A percentile compares a stretch with the other conserved stretches of the same genome.
Conservation (phyloP, 108 stramenopile genomes). For the Conticribra guillardii region DNA sequence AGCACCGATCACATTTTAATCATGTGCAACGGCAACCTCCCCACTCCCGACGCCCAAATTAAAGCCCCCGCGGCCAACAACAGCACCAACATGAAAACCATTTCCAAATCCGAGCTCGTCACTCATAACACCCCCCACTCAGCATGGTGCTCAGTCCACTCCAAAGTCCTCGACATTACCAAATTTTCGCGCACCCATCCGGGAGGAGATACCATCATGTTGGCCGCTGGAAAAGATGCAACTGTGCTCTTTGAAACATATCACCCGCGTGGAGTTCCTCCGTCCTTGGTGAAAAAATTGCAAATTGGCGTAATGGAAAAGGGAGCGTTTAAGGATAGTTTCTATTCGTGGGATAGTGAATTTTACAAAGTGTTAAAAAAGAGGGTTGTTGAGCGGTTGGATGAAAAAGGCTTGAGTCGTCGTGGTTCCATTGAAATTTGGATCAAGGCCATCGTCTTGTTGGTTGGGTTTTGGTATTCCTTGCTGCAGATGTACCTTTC, state of each 20-base stretch:
- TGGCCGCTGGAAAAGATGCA: slow-evolving; percentile 56
- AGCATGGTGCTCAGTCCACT: slow-evolving; percentile 46
- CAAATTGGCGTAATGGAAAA: slow-evolving; percentile 43
- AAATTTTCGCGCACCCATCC: slow-evolving; percentile 50
- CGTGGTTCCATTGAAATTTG: slow-evolving; percentile 52
- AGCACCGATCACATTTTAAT: too few relatives aligned
- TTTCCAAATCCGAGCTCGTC: slow-evolving; percentile 39
- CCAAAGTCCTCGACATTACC: slow-evolving; percentile 54
- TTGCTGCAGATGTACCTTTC: slow-evolving; percentile 47
- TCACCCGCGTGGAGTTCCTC: slow-evolving; percentile 53
- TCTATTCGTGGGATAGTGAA: slow-evolving; percentile 54
- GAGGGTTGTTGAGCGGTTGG: slow-evolving; percentile 45
- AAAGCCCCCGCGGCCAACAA: not conserved
- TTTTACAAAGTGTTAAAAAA: slow-evolving; percentile 49
- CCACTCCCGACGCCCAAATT: not conserved
- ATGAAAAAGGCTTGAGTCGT: slow-evolving; percentile 29
- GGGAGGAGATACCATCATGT: slow-evolving; percentile 63
- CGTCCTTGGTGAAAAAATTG: slow-evolving; percentile 38
- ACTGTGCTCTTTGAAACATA: slow-evolving; percentile 61
- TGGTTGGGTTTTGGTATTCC: slow-evolving; percentile 54
- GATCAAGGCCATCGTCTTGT: slow-evolving; percentile 54
- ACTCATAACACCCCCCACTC: slow-evolving; percentile 36
- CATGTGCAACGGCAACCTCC: slow-evolving; percentile 14
- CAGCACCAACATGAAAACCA: slow-evolving; percentile 7
- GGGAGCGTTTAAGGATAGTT: slow-evolving; percentile 20